Percentiles rank a stretch among this genome's conserved stretches.
phyloP scores from a whole-genome alignment of 106 monocot species.

The Xerophyta viscosa region DNA sequence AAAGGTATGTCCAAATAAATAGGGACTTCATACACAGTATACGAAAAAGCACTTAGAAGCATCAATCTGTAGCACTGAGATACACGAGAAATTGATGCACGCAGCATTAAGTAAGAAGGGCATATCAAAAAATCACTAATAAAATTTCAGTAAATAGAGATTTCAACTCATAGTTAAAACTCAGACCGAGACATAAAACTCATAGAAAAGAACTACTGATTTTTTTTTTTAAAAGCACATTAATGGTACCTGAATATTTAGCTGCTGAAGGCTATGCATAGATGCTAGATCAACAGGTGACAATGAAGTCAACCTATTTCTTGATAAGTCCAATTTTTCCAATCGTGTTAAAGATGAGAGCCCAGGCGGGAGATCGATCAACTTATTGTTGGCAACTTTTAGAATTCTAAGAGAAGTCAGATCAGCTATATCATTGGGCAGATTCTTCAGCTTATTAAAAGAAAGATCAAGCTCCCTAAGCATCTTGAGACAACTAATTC shows the following conservation, averaged over 20 bases:
- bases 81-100: too few relatives aligned
- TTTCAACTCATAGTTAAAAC: too few relatives aligned
- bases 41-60: too few relatives aligned
- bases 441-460: conserved; percentile 92
- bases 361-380: conserved; percentile 69
- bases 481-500: conserved; percentile 70
- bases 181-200: too few relatives aligned
- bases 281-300: conserved; percentile 47
- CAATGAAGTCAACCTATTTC: conserved; percentile 74
- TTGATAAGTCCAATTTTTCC: conserved; percentile 83
- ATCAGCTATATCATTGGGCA: conserved; percentile 65
- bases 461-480: conserved; percentile 95
- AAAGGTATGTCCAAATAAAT: too few relatives aligned
- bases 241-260: conserved; percentile 78
- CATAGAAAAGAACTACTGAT: background rate
- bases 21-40: too few relatives aligned
- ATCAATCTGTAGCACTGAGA: too few relatives aligned
- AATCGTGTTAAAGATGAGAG: conserved; percentile 52
- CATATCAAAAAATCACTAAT: too few relatives aligned
- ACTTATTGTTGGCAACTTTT: conserved; percentile 78
- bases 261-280: conserved; percentile 50
- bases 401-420: conserved; percentile 58
- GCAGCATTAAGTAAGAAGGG: too few relatives aligned
- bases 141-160: too few relatives aligned
- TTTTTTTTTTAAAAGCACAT: conserved; percentile 1